phyloP scores from a whole-genome alignment of 108 stramenopile genomes.

The Nitzschia sp. region DNA sequence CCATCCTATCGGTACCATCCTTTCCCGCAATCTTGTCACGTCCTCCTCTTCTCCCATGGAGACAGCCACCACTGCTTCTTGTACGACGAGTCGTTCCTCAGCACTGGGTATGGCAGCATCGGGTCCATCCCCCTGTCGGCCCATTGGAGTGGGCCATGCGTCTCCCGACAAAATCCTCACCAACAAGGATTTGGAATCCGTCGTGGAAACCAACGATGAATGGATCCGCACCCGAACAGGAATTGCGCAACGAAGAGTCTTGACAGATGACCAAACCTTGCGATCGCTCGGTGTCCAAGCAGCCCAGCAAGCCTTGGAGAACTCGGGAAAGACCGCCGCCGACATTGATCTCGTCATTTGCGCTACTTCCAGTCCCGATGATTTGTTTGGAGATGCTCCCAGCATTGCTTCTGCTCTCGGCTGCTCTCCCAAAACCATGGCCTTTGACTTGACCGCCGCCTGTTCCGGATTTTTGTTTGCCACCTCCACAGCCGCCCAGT shows the following conservation, averaged over 20 bases:
- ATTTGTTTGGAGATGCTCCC: constrained; percentile 94
- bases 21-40: neutral
- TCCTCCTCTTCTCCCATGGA: neutral
- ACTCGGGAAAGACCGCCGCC: constrained; percentile 54
- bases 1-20: too few relatives aligned
- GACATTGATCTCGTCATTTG: constrained; percentile 92
- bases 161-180: constrained; percentile 74
- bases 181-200: constrained; percentile 83
- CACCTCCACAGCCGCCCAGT: constrained; percentile 89
- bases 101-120: constrained; percentile 32
- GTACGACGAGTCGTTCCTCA: neutral
- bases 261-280: constrained; percentile 56
- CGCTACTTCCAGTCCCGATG: constrained; percentile 90
- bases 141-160: constrained; percentile 84
- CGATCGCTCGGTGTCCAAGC: constrained; percentile 52
- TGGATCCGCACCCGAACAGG: constrained; percentile 96
- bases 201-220: constrained; percentile 95
- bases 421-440: constrained; percentile 70
- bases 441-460: constrained; percentile 95
- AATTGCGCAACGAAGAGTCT: constrained; percentile 75
- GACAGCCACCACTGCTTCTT: neutral
- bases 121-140: constrained; percentile 57
- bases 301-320: constrained; percentile 71
- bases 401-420: constrained; percentile 80
- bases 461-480: constrained; percentile 96